phyloP scores from a whole-genome alignment of 2,329 filamentous ascomycete genomes.

The Verticillium nonalfalfae region DNA sequence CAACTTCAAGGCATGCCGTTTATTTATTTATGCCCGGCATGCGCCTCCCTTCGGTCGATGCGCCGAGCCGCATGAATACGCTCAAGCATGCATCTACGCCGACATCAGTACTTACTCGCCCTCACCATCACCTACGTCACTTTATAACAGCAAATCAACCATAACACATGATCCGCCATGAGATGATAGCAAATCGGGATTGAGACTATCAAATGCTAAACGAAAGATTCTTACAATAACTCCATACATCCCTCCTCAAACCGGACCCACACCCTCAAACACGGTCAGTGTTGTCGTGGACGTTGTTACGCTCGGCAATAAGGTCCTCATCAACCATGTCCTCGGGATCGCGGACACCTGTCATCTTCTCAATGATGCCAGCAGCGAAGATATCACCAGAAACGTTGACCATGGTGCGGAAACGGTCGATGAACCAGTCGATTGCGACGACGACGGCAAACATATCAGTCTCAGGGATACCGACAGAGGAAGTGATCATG shows the following conservation, averaged over 20 bases:
- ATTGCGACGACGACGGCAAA: constrained; percentile 47
- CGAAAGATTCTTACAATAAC: background rate
- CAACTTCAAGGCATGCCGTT: too few species aligned
- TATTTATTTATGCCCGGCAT: too few species aligned
- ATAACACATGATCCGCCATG: background rate
- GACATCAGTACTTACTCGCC: background rate
- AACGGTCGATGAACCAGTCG: constrained; percentile 50
- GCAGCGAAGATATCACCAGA: constrained; percentile 42
- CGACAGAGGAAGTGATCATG: constrained; percentile 41
- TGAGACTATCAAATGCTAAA: background rate
- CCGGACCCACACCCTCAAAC: background rate
- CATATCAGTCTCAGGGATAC: constrained; percentile 39
- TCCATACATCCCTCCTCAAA: background rate
- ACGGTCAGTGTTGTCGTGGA: background rate
- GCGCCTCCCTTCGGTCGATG: too few species aligned
- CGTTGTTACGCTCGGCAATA: background rate
- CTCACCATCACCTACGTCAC: background rate
- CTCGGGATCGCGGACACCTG: constrained; percentile 23
- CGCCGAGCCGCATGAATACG: too few species aligned
- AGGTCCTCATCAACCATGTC: background rate
- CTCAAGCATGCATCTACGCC: too few species aligned
- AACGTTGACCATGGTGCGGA: constrained; percentile 45
- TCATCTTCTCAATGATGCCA: constrained; percentile 29
- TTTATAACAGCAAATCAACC: background rate
- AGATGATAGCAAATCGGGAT: background rate